These are phyloP conservation scores for Nicotiana benthamiana DNA, from an alignment of 257 asterid species.

Conservation along the genomic window DNA sequence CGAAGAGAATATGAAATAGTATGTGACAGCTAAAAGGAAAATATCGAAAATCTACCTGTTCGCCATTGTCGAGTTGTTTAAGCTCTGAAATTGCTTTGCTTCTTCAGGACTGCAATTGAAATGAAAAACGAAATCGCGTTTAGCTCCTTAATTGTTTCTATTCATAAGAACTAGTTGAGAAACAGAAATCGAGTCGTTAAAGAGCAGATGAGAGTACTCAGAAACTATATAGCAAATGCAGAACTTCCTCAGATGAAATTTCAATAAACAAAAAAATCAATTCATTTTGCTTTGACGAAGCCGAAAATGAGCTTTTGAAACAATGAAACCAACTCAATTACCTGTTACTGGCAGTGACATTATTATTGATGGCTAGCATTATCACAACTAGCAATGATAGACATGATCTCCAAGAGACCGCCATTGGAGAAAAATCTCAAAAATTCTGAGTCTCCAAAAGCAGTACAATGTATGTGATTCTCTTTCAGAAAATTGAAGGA, in stretches of 20 bases:
- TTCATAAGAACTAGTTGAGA: not conserved
- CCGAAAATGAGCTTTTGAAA: not conserved
- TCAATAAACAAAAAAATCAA: not conserved
- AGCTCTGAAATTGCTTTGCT: constrained; percentile 23
- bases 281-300: not conserved
- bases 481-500: not conserved
- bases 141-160: not conserved
- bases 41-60: constrained; percentile 26
- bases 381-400: constrained; percentile 27
- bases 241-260: not conserved
- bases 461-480: not conserved
- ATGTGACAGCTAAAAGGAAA: not conserved
- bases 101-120: constrained; percentile 26
- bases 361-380: constrained; percentile 13
- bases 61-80: constrained; percentile 43
- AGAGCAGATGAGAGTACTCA: no score
- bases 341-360: constrained; percentile 36
- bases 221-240: not conserved
- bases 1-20: not conserved
- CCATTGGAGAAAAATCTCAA: constrained; percentile 29
- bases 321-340: constrained; percentile 9
- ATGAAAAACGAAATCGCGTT: not conserved
- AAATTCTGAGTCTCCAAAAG: not conserved
- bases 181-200: not conserved
- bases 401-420: constrained; percentile 20